Base-by-base conservation (phyloP, 2,329 filamentous ascomycete genomes). In the Arthrobotrys pseudoclavata region DNA sequence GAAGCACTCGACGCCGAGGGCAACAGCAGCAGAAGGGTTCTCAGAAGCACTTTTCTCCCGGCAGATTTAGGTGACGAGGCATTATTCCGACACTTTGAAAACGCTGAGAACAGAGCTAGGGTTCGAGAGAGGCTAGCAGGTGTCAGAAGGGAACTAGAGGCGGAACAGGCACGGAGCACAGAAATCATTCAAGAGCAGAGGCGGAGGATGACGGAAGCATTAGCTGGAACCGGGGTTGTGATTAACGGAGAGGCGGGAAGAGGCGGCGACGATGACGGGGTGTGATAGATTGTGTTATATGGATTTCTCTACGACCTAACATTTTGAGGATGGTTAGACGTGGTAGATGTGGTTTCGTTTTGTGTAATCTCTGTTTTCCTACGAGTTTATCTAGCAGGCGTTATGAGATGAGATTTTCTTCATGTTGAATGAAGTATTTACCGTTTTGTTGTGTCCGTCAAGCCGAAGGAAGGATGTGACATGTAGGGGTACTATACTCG, bases 41-140 rank as follows among this genome's bases (percentile, higher is more conserved):
- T 77, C 10, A 31, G 74, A 12, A 77, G 74, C 40, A 77, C 74
- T 12, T 77, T 77, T 40, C 50, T 77, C 13, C 74, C 74, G 3
- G 66, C 74, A 22, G 74, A 77, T n/a, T n/a, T 77, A 13, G 74
- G 74, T n/a, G 74, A 77, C 18, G 74, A 77, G n/a, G 74, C 74
- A n/a, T 34, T 77, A 34, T 71, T 77, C 52, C 67, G 67, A 34
- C 74, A 77, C 29, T 68, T 71, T 20, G 74, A 69, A n/a, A 77
- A 71, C 18, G 74, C 66, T 10, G 67, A 77, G 22, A 71, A 67
- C 31, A 53, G 67, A 45, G 74, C 74, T 0, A 34, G 74, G 29
- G 74, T 77, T 20, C 40, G 74, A 42, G 74, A 77, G 40, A 45
- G 74, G 7, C 45, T 77, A 18, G 74, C 67, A 2, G 67, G 74